Percentiles rank a stretch among this genome's conserved stretches.
Evolutionary conservation across 106 monocot species (phyloP).

Genomic region (Apostasia ramifera): DNA sequence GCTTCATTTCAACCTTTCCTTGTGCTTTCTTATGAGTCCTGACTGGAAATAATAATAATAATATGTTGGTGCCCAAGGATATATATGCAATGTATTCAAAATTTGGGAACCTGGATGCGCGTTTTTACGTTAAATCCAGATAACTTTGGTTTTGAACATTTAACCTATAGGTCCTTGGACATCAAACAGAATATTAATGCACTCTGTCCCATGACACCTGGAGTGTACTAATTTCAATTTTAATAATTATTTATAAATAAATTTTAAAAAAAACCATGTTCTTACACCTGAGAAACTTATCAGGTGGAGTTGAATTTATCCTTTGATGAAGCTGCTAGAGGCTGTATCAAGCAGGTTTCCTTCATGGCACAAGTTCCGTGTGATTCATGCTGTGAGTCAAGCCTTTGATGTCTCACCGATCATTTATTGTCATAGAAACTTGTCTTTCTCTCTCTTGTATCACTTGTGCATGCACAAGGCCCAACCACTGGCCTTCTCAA

Average conservation of each 20-base stretch:
- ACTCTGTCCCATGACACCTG: too few relatives aligned
- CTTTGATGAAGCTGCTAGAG: slow-evolving; percentile 60
- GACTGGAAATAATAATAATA: slow-evolving; percentile 2
- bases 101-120: too few relatives aligned
- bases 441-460: neutral
- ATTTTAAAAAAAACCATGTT: neutral
- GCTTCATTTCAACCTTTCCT: too few relatives aligned
- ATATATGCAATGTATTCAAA: too few relatives aligned
- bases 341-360: slow-evolving; percentile 47
- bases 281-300: slow-evolving; percentile 6
- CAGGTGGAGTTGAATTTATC: slow-evolving; percentile 51
- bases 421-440: neutral
- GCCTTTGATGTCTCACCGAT: neutral
- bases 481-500: neutral
- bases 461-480: neutral
- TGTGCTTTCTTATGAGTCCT: neutral
- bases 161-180: too few relatives aligned
- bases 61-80: neutral
- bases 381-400: slow-evolving; percentile 56
- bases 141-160: too few relatives aligned
- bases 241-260: too few relatives aligned
- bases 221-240: too few relatives aligned
- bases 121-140: too few relatives aligned
- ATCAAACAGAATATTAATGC: too few relatives aligned
- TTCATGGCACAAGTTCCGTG: slow-evolving; percentile 46